Conservation (phyloP, 2,329 filamentous ascomycete species). For the Knufia petricola region DNA sequence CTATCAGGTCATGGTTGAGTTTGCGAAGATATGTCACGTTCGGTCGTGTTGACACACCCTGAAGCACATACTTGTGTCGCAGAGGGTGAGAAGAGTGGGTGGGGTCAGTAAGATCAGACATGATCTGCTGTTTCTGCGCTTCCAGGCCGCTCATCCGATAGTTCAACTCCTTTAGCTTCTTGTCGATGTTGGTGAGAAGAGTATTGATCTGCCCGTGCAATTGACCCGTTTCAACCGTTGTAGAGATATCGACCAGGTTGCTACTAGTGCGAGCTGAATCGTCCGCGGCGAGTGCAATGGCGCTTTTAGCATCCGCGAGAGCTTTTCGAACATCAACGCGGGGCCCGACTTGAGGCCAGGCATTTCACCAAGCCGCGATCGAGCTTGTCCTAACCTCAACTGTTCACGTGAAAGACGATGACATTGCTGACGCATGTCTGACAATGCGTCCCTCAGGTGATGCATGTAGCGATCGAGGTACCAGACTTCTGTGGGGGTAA, state of each 20-base stretch:
- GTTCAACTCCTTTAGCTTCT: conserved; percentile 35
- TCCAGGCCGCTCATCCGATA: conserved; percentile 29
- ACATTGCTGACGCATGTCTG: conserved; percentile 36
- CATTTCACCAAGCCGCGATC: conserved; percentile 26
- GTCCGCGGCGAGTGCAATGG: conserved; percentile 12
- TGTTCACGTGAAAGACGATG: conserved; percentile 27
- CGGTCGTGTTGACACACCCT: conserved; percentile 49
- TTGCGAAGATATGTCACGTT: conserved; percentile 49
- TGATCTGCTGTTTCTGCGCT: conserved; percentile 35
- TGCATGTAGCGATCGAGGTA: conserved; percentile 53
- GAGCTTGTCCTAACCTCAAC: conserved; percentile 26
- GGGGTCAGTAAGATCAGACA: conserved; percentile 38
- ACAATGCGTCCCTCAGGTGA: conserved; percentile 39
- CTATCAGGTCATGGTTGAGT: conserved; percentile 25
- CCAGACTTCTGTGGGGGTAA: conserved; percentile 44
- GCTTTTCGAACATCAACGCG: conserved; percentile 17
- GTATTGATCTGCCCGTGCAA: conserved; percentile 1
- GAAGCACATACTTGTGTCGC: conserved; percentile 43
- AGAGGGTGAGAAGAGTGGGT: conserved; percentile 33
- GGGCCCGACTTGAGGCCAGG: conserved; percentile 14
- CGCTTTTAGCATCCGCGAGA: conserved; percentile 15
- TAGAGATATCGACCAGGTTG: neutral
- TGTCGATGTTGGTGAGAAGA: conserved; percentile 31
- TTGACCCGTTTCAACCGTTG: neutral
- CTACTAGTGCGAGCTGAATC: neutral